Base-by-base conservation (phyloP, 2,329 filamentous ascomycete species). In the Pyrenophora teres region DNA sequence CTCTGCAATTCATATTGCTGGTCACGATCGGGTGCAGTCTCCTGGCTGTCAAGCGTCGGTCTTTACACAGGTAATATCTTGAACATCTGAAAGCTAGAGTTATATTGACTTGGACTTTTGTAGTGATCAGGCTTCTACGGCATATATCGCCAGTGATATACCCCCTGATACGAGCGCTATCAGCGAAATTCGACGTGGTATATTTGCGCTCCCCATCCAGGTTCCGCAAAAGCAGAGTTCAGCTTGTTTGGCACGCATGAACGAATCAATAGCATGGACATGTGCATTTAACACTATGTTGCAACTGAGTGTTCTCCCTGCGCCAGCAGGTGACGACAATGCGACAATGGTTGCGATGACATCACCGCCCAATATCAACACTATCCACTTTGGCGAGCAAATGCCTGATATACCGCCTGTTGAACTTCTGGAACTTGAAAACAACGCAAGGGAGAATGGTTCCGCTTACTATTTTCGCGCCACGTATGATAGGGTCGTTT, bases 261-360 rank as follows among this genome's bases (percentile, higher is more conserved):
- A 67, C 36, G 64, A 70, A 18, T 63, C 57, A 2, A 39, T 56
- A 15, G 56, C 66, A 27, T 71, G 67, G 67, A 50, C 59, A 19
- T 69, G 68, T 44, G 53, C 59, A 1, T 56, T 58, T 3, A 39
- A 64, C 7, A 54, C 48, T 25, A 43, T 25, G 1, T 46, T 70
- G 7, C 60, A 62, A 23, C 38, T 71, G 6, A 60, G 45, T n/a
- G 54, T 69, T 12, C 37, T 62, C 9, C 62, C 63, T 3, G 57
- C 59, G 3, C 33, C 54, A 2, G 39, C 41, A 2, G 44, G 50
- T 1, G 45, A 56, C 36, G 40, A 37, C 12, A 40, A 43, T 19
- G 25, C 44, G 3, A 57, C 49, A n/a, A 54, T 63, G 43, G 47
- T 65, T 12, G 57, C 62, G 16, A 48, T 67, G 15, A 51, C 52